Base-by-base conservation (phyloP, 306 rosid genomes). In the Quercus rubra region DNA sequence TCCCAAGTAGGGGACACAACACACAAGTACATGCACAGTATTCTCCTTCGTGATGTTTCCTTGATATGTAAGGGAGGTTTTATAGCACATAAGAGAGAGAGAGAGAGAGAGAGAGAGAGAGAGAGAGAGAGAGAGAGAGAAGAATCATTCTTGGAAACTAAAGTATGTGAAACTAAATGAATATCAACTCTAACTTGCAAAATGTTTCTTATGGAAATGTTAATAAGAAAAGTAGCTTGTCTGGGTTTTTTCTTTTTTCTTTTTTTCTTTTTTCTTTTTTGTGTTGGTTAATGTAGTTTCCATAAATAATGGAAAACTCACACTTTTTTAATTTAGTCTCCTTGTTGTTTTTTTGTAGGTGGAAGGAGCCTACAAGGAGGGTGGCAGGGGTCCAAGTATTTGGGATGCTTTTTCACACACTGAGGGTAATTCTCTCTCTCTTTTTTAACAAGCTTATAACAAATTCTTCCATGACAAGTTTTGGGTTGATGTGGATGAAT, bases 401-500 rank as follows among this genome's bases (percentile, higher is more conserved):
- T 94, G 98, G 98, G 97, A 94, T 87, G 93, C 91, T 59, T 94
- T 94, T 86, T 30, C 97, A 71, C 94, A 92, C 80, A 79, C 77
- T 17, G 78, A 86, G 68, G 97, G 98, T 92, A 80, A 61, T 12
- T 54, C 28, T 27, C 31, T 41, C 27, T 41, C 38, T 72, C 20
- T 17, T 56, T 71, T 61, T 73, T 25, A 71, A 66, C n/a, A 54
- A 73, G 78, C 56, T 20, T 30, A 17, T 10, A 31, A 31, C 19
- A 35, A 51, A 23, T 27, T 20, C 56, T 19, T 33, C 38, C 23
- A 30, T 0, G 31, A 5, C 4, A 23, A 67, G 23, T 19, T 55
- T 17, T 55, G 68, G 55, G 20, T 21, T 31, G 54, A 51, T 35
- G 55, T 83, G 19, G 49, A 67, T 38, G 19, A 18, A 56, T 57